Base-by-base conservation (phyloP, 129 eudicot species). In the Helianthus tuberosus region DNA sequence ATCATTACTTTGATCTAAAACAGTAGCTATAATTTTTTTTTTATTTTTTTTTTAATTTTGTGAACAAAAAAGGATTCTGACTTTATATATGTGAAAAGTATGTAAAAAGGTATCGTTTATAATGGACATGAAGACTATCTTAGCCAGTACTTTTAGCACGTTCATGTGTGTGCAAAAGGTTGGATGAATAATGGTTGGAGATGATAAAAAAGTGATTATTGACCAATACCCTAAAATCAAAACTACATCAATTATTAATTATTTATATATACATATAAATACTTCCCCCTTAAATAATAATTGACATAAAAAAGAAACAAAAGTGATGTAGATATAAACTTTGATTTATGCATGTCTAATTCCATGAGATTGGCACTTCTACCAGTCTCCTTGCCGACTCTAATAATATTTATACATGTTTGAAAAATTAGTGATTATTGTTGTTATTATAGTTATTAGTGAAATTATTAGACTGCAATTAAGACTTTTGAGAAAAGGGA, bases 351-450 rank as follows among this genome's bases (percentile, higher is more conserved):
- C 62, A 59, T 66, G 55, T 47, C 39, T 77, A 79, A 69, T 72
- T 72, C 48, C 63, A 6, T 41, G 29, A 61, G 82, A 64, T 32
- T 50, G 16, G 72, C 72, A 71, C 77, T 64, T 64, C 67, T 78
- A 55, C 73, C 82, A 71, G 68, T 71, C 38, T 64, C 62, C 66
- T 52, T 71, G 82, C 77, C 77, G 82, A 78, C 77, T 71, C n/a
- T n/a, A n/a, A n/a, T n/a, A 25, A 25, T 25, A 25, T 25, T 25
- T 27, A 27, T 27, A 27, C 4, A 32, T 32, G 36, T 32, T 1
- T 32, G 36, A 32, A 32, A 32, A 2, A 32, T 32, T 32, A 3
- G 36, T 32, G 36, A 32, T 32, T 32, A 3, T 2, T 32, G 36
- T 32, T 32, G 36, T 32, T 32, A 32, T 32, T 32, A 32, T 32